Conservation (phyloP, 495 filamentous ascomycete genomes). For the Penicillium paradoxum region DNA sequence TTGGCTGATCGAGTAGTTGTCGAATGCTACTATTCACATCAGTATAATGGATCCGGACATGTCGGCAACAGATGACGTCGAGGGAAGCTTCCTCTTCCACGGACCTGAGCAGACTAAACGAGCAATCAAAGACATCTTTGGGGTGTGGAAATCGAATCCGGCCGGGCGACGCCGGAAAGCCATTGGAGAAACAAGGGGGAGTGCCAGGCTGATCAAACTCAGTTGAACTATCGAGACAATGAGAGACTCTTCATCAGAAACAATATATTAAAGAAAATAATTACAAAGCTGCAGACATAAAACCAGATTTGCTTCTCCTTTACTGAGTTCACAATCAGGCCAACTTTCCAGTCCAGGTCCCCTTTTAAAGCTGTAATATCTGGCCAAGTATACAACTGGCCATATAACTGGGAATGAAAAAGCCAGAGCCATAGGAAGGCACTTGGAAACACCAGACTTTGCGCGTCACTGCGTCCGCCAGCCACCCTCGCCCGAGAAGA, state of each 20-base stretch:
- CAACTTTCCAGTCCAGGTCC: neutral
- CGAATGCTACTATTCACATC: neutral
- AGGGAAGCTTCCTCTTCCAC: neutral
- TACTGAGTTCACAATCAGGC: neutral
- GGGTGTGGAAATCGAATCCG: neutral
- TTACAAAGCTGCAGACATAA: too few species aligned
- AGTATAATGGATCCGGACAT: neutral
- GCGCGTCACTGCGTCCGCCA: conserved; percentile 1
- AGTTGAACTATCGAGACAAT: neutral
- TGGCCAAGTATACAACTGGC: neutral
- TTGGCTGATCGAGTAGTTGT: neutral
- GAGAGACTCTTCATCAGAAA: too few species aligned
- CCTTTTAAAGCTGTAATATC: neutral
- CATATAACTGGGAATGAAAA: neutral
- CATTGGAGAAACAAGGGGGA: neutral
- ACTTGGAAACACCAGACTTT: neutral
- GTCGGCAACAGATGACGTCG: conserved; percentile 3
- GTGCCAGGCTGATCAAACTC: neutral
- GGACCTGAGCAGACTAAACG: neutral
- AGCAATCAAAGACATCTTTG: neutral
- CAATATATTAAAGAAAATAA: neutral
- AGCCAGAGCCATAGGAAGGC: neutral
- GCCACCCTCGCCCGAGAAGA: conserved; percentile 3
- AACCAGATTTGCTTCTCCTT: too few species aligned
- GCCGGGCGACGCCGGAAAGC: neutral